Evolutionary conservation across 108 stramenopile species (phyloP), one percentile per base, ranked within the genome.

Genomic region (Asterionellopsis glacialis): DNA sequence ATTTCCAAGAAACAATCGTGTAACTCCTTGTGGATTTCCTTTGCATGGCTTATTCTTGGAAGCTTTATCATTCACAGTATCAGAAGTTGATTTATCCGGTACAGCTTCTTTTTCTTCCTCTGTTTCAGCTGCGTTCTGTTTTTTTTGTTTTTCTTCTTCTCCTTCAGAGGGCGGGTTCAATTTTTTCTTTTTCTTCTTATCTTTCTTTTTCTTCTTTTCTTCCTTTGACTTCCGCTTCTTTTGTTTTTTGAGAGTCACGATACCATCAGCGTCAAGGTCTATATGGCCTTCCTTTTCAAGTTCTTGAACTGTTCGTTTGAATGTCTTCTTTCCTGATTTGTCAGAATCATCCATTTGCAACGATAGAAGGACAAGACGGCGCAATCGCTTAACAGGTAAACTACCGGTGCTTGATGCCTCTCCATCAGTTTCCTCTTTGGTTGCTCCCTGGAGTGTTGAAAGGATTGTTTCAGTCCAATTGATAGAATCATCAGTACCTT

Each of bases 1-100:
- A 64, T 95, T 95, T 12, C 90, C 90, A 14, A 91, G 57, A 61
- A 91, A 95, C 42, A 95, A 72, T 24, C 94, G 83, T 11, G 94
- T 95, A 33, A 87, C 78, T 14, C 88, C 88, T 19, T 74, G 73
- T 13, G 94, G 90, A 71, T 95, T 95, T 22, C 83, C 83, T 55
- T 74, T 77, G 64, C 83, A 85, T 24, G 91, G 95, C 45, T 69
- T 75, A 61, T 89, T 86, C 54, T 81, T 87, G 47, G 73, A 70
- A 39, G 45, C 47, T 50, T 61, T 44, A 41, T 73, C 71, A 27
- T 55, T 70, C 15, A 51, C 26, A 26, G 63, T 39, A 33, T 33
- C 33, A 43, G 45, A 45, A 59, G 64, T 41, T 11, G 62, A 50
- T 40, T 59, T 41, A 21, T 74, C n/a, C 73, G 65, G 11, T 61